These are phyloP conservation scores for Phoenix roebelenii DNA, from an alignment of 176 grass and related monocot species.

Conservation along the genomic window DNA sequence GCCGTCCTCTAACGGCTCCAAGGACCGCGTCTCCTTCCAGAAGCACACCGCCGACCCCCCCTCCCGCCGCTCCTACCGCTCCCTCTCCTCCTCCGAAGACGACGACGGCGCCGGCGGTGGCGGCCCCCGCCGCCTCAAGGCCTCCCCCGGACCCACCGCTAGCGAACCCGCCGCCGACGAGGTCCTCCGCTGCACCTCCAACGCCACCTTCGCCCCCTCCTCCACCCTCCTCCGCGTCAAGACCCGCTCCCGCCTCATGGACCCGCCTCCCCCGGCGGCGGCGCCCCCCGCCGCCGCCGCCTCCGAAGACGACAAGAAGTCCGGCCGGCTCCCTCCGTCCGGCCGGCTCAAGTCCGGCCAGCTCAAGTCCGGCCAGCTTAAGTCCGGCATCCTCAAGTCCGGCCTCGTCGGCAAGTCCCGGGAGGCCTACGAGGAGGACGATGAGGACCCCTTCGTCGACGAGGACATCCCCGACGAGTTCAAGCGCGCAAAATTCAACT, in stretches of 20 bases:
- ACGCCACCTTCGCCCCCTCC: constrained; percentile 21
- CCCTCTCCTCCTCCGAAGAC: constrained; percentile 33
- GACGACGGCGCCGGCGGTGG: constrained; percentile 6
- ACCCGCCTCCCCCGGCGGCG: constrained; percentile 36
- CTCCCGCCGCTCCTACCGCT: constrained; percentile 8
- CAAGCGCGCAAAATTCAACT: constrained; percentile 41
- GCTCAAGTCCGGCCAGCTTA: neutral
- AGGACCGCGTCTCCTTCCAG: constrained; percentile 66
- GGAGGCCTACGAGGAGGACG: constrained; percentile 44
- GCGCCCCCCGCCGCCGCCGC: neutral
- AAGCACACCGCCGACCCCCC: neutral
- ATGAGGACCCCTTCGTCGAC: constrained; percentile 73
- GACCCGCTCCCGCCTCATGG: constrained; percentile 69
- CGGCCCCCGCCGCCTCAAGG: constrained; percentile 12
- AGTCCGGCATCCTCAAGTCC: constrained; percentile 29
- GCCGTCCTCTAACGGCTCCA: constrained; percentile 20
- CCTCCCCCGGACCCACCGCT: neutral
- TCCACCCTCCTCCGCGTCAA: constrained; percentile 36
- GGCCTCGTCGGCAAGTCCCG: constrained; percentile 25
- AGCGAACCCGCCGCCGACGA: constrained; percentile 15
- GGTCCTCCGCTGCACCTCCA: constrained; percentile 67
- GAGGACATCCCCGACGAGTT: constrained; percentile 55
- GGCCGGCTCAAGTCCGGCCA: constrained; percentile 24
- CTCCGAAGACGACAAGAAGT: neutral
- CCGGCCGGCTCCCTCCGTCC: constrained; percentile 23